Base-by-base conservation (phyloP, 2,329 filamentous ascomycete genomes). In the Fusarium pilosicola region DNA sequence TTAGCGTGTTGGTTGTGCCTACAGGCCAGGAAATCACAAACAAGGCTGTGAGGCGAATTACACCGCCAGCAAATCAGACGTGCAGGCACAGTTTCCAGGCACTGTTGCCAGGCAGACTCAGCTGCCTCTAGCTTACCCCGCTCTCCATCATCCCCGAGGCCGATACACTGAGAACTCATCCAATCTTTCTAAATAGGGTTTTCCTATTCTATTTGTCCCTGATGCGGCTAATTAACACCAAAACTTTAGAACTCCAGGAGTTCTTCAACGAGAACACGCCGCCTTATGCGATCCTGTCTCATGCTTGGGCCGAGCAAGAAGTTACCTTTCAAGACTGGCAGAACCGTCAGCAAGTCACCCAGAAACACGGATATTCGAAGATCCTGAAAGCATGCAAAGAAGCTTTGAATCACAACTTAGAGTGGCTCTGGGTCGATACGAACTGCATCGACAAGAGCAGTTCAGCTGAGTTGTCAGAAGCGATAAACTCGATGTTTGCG, bases 291-390 rank as follows among this genome's bases (percentile, higher is more conserved):
- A 28, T 46, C 8, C 5, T 46, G 24, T 46, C 44, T 20, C 44
- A 46, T 46, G 44, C 24, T 11, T 28, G 44, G 44, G 44, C 18
- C 6, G 12, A 46, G 4, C 12, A 46, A 22, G 44, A 46, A 22
- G 18, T 15, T 3, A 46, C 5, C 2, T 46, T 22, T 5, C 12
- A 28, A 5, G 24, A 46, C 0, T 46, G 44, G 44, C 24, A 46
- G 9, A 22, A 46, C 6, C 4, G 6, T 5, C 44, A 15, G 0
- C 8, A 28, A 22, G 18, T 5, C 12, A 7, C 2, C 0, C 0
- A 0, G 18, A 46, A 46, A 7, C 0, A 0, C 0, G 44, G 44
- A 15, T 22, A 46, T 3, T n/a, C 2, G 0, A 49, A 48, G 28
- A 46, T 46, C 1, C 2, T 18, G 0, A 22, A 18, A 7, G 59